Evolutionary conservation across 148 eudicot genomes (phyloP), one percentile per base, ranked within the genome.

Genomic region (Polygonum aviculare): DNA sequence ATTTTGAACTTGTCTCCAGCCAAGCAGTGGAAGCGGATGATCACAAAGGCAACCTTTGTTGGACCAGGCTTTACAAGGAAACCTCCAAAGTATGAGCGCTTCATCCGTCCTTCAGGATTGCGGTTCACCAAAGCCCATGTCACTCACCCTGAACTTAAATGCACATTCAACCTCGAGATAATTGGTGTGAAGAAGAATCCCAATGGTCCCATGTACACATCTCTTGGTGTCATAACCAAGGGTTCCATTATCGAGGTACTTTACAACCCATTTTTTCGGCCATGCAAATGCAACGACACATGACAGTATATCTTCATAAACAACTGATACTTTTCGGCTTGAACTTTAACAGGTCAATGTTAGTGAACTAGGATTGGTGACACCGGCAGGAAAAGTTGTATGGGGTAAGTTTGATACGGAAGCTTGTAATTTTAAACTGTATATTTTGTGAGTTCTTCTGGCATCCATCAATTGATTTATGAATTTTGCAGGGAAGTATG

Each of bases 11-110:
- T 60, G 69, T 26, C 70, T 83, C 82, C 94, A 94, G 98, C 91
- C 80, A 95, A 95, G 90, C 99, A 95, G 81, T 95, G 99, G 99
- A 95, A 95, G 78, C 89, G 99, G 77, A 95, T 95, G 99, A 78
- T 95, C 76, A 95, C 99, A 5, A 95, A 95, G 77, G 99, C 87
- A 50, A 95, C 99, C 69, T 95, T 95, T 82, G 97, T 95, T 2
- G 97, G 99, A 49, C 87, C 91, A 11, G 86, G 94, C 11, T 95
- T 95, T 81, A 95, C 97, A 0, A 89, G 99, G 80, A 95, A 95
- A 78, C 99, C 96, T 75, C 99, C 99, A 52, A 95, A 95, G 81
- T 95, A 95, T 72, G 99, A 95, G 84, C 91, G 97, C 0, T 95
- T 95, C 73, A 92, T 95, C 47, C 94, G 99, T 44, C 97, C 99